Evolutionary conservation across 108 stramenopile genomes (phyloP).

Genomic region (Fistulifera pelliculosa): DNA sequence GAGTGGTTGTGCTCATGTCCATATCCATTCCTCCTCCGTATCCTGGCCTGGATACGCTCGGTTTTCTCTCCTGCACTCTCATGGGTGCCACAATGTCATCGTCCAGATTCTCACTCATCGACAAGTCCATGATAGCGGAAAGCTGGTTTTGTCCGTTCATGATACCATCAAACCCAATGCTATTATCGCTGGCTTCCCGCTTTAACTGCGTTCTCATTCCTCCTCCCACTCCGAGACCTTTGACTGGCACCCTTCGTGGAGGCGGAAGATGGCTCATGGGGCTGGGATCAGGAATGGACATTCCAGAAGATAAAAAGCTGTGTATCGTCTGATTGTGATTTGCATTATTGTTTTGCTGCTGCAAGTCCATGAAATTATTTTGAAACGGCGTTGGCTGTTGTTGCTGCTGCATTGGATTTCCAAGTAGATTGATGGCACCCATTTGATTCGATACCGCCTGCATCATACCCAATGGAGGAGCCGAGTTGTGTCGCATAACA

Average conservation of each 20-base stretch:
- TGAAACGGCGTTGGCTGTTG: neutral
- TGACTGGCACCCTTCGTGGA: neutral
- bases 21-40: slow-evolving; percentile 8
- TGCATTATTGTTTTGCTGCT: too few relatives aligned
- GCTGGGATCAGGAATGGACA: too few relatives aligned
- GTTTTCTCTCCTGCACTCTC: slow-evolving; percentile 1
- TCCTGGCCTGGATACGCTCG: too few relatives aligned
- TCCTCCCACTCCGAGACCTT: neutral
- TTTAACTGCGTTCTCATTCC: neutral
- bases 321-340: too few relatives aligned
- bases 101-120: slow-evolving; percentile 27
- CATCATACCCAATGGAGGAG: too few relatives aligned
- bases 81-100: neutral
- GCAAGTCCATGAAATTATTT: too few relatives aligned
- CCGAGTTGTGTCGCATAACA: too few relatives aligned
- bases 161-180: slow-evolving; percentile 2
- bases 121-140: slow-evolving; percentile 37
- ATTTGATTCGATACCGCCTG: too few relatives aligned
- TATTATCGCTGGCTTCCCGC: slow-evolving; percentile 10
- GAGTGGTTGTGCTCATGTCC: slow-evolving; percentile 12
- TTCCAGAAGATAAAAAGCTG: too few relatives aligned
- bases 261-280: too few relatives aligned
- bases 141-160: slow-evolving; percentile 2
- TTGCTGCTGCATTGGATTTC: slow-evolving; percentile 8
- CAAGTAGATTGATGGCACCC: too few relatives aligned